Evolutionary conservation across 2,329 filamentous ascomycete species (phyloP).

Genomic region (Penicillium sp.): DNA sequence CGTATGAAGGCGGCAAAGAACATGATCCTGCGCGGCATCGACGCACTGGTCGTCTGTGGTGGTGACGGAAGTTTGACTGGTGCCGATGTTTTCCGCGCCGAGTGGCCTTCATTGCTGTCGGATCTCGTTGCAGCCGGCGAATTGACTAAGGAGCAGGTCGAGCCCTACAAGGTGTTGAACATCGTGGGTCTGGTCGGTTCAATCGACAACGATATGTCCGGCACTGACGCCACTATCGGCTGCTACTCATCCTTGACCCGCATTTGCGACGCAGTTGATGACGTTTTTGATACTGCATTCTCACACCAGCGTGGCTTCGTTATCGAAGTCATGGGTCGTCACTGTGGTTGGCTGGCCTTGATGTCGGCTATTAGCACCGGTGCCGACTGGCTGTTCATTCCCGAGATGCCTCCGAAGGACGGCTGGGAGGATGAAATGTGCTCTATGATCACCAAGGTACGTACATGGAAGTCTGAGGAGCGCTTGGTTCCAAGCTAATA

Average conservation of each 20-base stretch:
- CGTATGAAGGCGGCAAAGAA: conserved; percentile 86
- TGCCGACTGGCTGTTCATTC: conserved; percentile 95
- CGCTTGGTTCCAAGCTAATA: background rate
- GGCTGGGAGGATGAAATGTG: conserved; percentile 92
- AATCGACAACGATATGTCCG: conserved; percentile 97
- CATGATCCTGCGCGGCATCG: conserved; percentile 86
- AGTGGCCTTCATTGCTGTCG: conserved; percentile 83
- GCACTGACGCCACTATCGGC: conserved; percentile 94
- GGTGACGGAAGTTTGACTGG: conserved; percentile 95
- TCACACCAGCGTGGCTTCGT: conserved; percentile 96
- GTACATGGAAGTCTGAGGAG: conserved; percentile 10
- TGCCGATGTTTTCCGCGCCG: conserved; percentile 84
- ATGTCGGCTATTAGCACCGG: conserved; percentile 95
- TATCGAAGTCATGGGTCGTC: conserved; percentile 95
- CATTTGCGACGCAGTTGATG: conserved; percentile 94
- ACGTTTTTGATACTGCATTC: conserved; percentile 86
- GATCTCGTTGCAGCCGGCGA: conserved; percentile 75
- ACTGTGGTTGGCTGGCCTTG: conserved; percentile 95
- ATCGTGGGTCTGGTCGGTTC: conserved; percentile 95
- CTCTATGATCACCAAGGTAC: conserved; percentile 65
- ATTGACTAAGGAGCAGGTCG: conserved; percentile 65
- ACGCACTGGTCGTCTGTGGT: conserved; percentile 93
- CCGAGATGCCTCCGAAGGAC: conserved; percentile 80
- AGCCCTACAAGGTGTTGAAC: conserved; percentile 80
- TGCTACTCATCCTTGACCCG: conserved; percentile 89